phyloP scores from a whole-genome alignment of 2,329 filamentous ascomycete species.

The Aspergillus ruber region DNA sequence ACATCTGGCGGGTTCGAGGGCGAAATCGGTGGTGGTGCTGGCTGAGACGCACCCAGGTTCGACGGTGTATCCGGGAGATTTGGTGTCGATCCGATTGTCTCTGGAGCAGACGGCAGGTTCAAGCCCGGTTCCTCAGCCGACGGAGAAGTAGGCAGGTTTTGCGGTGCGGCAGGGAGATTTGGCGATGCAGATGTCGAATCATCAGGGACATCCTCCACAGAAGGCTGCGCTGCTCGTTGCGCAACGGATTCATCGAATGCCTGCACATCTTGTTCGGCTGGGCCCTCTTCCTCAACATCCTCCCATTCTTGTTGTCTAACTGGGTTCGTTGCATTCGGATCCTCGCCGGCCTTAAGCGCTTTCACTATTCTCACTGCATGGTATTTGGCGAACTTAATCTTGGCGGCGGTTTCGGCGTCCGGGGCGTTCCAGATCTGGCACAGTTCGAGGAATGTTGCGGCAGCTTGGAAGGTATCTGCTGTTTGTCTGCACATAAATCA shows the following conservation, averaged over 20 bases:
- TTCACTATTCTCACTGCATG: constrained; percentile 86
- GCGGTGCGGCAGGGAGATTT: constrained; percentile 18
- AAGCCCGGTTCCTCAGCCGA: constrained; percentile 24
- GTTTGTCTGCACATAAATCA: constrained; percentile 59
- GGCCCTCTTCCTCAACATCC: constrained; percentile 45
- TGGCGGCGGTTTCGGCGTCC: constrained; percentile 70
- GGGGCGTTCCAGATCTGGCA: constrained; percentile 73
- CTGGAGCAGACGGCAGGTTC: constrained; percentile 35
- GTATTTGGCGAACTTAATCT: constrained; percentile 95
- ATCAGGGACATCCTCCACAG: constrained; percentile 56
- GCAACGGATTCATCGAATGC: constrained; percentile 41
- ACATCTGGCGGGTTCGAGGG: constrained; percentile 34
- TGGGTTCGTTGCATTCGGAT: constrained; percentile 89
- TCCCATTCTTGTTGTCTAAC: constrained; percentile 51
- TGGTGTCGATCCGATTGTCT: constrained; percentile 26
- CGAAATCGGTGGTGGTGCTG: constrained; percentile 32
- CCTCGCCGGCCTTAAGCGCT: constrained; percentile 81
- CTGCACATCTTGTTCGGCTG: constrained; percentile 60
- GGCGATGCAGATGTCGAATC: constrained; percentile 35
- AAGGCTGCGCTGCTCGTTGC: constrained; percentile 44
- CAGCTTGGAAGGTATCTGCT: constrained; percentile 86
- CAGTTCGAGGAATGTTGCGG: constrained; percentile 85
- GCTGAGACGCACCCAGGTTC: constrained; percentile 10
- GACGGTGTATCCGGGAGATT: constrained; percentile 29
- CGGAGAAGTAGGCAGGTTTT: constrained; percentile 18